Percentiles rank a stretch among this genome's conserved stretches.
Evolutionary conservation across 75 land plant genomes (phyloP).

Genomic region (Gnetum montanum): DNA sequence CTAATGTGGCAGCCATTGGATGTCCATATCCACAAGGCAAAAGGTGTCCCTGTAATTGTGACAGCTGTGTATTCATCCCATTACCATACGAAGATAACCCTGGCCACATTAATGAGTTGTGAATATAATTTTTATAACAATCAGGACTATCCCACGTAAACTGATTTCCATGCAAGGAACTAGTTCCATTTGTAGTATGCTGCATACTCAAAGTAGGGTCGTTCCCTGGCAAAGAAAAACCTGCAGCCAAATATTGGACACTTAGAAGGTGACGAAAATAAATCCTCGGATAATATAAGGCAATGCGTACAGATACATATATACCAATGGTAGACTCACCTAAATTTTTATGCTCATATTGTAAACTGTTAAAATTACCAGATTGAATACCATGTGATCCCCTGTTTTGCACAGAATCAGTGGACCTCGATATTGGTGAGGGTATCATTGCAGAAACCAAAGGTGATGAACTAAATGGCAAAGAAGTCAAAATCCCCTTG

Average conservation of each 20-base stretch:
- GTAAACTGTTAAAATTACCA: slow-evolving; percentile 21
- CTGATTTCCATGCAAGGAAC: slow-evolving; percentile 38
- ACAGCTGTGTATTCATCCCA: slow-evolving; percentile 16
- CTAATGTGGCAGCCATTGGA: slow-evolving; percentile 24
- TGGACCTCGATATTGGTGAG: slow-evolving; percentile 10
- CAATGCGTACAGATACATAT: no score
- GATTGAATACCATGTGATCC: slow-evolving; percentile 27
- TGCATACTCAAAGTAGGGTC: neutral
- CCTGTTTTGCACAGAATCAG: slow-evolving; percentile 31
- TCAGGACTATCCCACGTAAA: slow-evolving; percentile 46
- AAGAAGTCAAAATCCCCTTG: slow-evolving; percentile 30
- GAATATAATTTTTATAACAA: slow-evolving; percentile 28
- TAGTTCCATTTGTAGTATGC: slow-evolving; percentile 30
- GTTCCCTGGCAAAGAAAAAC: slow-evolving; percentile 1
- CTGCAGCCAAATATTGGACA: slow-evolving; percentile 6
- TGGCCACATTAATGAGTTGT: slow-evolving; percentile 49
- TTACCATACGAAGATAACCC: slow-evolving; percentile 43
- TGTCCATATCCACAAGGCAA: slow-evolving; percentile 32
- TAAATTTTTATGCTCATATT: slow-evolving; percentile 28
- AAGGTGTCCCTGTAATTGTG: slow-evolving; percentile 20
- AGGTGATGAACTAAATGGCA: slow-evolving; percentile 16
- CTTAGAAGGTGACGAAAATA: no score
- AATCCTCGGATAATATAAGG: no score
- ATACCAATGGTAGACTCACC: slow-evolving; percentile 26
- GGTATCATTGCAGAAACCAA: slow-evolving; percentile 17